Base-by-base conservation (phyloP, 805 yeast genomes). In the Myxozyma monticola region DNA sequence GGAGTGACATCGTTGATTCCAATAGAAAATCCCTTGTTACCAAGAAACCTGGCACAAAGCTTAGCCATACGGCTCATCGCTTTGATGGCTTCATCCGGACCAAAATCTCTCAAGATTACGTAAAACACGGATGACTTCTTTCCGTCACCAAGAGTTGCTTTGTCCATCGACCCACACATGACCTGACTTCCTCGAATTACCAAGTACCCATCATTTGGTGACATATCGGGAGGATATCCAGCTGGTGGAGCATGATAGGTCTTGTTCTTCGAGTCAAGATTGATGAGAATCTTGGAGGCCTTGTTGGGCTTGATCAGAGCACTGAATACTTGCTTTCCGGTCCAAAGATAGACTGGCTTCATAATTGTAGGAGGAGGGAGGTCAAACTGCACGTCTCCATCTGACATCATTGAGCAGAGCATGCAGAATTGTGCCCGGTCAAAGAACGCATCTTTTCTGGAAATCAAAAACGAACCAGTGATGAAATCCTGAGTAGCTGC, bases 41-140 rank as follows among this genome's bases (percentile, higher is more conserved):
- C 99, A 64, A 93, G 74, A 68, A 71, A 93, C 63, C 99, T 76
- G 1, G 99, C 98, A 76, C 98, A 90, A 62, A 95, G 71, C 71
- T 95, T 95, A n/a, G 99, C 96, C 98, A 93, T 90, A 67, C 99
- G 77, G 69, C 95, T 91, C 99, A 93, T 93, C 4, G 98, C 96
- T 22, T 72, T 74, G 2, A 96, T 96, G 1, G 99, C 98, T 62
- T 85, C 96, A 59, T 83, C 85, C 4, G 99, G 86, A n/a, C 99
- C 99, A 67, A 84, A 90, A 67, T 93, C 99, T 71, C 99, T 77
- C 53, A 93, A 71, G 58, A 93, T 93, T 0, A 97, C 88, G 66
- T 95, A 93, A 64, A 93, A 93, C 0, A 93, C 96, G 5, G 97
- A 89, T 65, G 88, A 95, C 68, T 93, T 93, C 68, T 95, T 93